A percentile compares a stretch with the other conserved stretches of the same genome.
phyloP scores from a whole-genome alignment of 495 filamentous ascomycete genomes.

The Aspergillus sparsus region DNA sequence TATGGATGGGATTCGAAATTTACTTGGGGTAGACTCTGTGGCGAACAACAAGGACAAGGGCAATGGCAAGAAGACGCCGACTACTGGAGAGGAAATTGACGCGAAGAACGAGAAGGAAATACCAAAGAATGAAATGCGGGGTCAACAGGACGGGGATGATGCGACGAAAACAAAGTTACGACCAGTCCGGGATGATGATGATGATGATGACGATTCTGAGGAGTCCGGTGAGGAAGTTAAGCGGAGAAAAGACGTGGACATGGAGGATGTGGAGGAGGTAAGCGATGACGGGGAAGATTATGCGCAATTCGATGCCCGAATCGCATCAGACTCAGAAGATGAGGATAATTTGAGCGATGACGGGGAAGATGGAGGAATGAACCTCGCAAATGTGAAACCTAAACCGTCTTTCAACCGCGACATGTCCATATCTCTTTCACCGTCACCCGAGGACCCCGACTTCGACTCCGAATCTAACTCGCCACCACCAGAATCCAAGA shows the following conservation, averaged over 20 bases:
- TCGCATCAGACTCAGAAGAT: constrained; percentile 55
- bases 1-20: constrained; percentile 60
- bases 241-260: constrained; percentile 25
- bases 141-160: no score
- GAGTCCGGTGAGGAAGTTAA: neutral
- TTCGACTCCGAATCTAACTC: neutral
- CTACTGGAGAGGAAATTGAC: neutral
- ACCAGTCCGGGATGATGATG: no score
- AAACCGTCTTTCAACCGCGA: constrained; percentile 22
- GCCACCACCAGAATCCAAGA: constrained; percentile 40
- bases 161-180: no score
- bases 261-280: constrained; percentile 38
- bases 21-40: constrained; percentile 57
- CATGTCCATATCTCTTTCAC: constrained; percentile 42
- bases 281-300: constrained; percentile 45
- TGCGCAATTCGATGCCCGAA: constrained; percentile 52
- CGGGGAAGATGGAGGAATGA: constrained; percentile 40
- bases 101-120: constrained; percentile 15
- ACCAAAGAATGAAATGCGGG: no score
- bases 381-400: neutral
- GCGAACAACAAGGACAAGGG: constrained; percentile 28
- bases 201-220: neutral
- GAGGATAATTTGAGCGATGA: constrained; percentile 37
- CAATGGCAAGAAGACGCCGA: constrained; percentile 18
- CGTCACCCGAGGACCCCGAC: constrained; percentile 28